Conservation (phyloP, 345 rosid genomes). For the Eucalyptus fibrosa region DNA sequence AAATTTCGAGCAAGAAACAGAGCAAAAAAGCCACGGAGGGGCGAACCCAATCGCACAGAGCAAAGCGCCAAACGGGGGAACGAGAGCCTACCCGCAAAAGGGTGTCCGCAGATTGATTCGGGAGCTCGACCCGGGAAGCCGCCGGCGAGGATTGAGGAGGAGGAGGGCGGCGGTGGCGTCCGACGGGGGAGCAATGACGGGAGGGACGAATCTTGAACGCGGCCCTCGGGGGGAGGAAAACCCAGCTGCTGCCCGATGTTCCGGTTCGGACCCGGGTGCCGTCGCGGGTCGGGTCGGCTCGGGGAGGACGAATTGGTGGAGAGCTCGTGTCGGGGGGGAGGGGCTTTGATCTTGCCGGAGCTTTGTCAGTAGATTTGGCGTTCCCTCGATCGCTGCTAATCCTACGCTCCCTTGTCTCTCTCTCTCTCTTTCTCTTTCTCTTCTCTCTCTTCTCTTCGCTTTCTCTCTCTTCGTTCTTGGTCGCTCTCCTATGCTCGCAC, state of each 20-base stretch:
- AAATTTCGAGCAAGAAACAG: slow-evolving; percentile 5
- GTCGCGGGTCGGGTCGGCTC: background rate
- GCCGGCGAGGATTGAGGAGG: background rate
- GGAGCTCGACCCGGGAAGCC: background rate
- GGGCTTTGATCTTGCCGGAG: background rate
- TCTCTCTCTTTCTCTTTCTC: background rate
- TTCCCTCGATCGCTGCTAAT: background rate
- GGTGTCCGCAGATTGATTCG: background rate
- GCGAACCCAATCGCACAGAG: background rate
- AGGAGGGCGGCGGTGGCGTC: background rate
- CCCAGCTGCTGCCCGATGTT: background rate
- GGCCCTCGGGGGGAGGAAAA: background rate
- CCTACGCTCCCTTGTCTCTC: background rate
- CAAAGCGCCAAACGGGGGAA: slow-evolving; percentile 7
- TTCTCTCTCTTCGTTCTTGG: slow-evolving; percentile 6
- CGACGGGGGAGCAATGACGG: background rate
- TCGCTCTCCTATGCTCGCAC: slow-evolving; percentile 1
- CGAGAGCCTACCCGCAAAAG: background rate
- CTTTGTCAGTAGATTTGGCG: background rate
- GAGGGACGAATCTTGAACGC: background rate
- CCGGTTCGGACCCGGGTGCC: background rate
- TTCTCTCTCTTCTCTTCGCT: background rate
- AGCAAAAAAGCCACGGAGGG: background rate
- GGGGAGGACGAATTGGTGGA: background rate
- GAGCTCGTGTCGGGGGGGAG: background rate